Evolutionary conservation across 2,329 filamentous ascomycete genomes (phyloP).

Genomic region (Calonectria hongkongensis): DNA sequence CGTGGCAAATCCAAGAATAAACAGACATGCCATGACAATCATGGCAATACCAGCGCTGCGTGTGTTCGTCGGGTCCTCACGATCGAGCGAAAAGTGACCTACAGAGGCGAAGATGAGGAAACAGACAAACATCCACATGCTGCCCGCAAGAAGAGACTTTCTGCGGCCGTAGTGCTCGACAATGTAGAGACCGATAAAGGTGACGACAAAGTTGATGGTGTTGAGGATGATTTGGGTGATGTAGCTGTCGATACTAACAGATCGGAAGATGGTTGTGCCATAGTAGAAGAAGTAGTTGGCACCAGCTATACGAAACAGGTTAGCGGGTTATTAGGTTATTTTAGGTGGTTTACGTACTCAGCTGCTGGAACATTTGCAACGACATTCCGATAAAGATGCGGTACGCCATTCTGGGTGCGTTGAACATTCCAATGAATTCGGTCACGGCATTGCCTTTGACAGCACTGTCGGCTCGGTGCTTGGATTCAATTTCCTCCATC

Average conservation of each 20-base stretch:
- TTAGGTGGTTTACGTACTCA: constrained; percentile 61
- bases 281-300: constrained; percentile 82
- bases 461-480: constrained; percentile 69
- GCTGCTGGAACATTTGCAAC: constrained; percentile 80
- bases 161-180: constrained; percentile 81
- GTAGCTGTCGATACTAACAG: constrained; percentile 74
- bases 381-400: constrained; percentile 76
- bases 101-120: constrained; percentile 76
- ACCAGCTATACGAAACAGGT: constrained; percentile 61
- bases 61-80: constrained; percentile 58
- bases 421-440: constrained; percentile 76
- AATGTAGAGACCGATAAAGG: constrained; percentile 81
- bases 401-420: constrained; percentile 78
- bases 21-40: constrained; percentile 78
- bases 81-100: constrained; percentile 69
- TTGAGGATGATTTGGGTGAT: constrained; percentile 81
- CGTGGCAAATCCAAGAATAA: constrained; percentile 79
- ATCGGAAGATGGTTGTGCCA: constrained; percentile 70
- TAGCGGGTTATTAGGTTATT: constrained; percentile 15
- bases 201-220: constrained; percentile 80
- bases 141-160: constrained; percentile 77
- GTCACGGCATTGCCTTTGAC: constrained; percentile 64
- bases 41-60: constrained; percentile 73
- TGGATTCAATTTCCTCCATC: constrained; percentile 72
- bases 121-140: constrained; percentile 76